Percentiles rank a stretch among this genome's conserved stretches.
Evolutionary conservation across 805 yeast species (phyloP).

Genomic region (Scheffersomyces coipomensis): DNA sequence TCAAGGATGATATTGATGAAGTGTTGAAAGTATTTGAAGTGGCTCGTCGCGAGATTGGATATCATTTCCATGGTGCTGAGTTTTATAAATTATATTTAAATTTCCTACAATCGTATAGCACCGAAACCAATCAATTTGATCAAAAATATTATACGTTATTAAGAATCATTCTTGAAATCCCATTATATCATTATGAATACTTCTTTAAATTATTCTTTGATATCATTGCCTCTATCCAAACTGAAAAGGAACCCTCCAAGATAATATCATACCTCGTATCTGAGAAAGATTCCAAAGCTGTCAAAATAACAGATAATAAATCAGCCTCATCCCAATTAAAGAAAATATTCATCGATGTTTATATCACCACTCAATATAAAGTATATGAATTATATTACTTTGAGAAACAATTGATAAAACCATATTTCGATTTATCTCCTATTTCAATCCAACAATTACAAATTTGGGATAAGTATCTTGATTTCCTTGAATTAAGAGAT

Average conservation of each 20-base stretch:
- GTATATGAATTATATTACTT: slow-evolving; percentile 48
- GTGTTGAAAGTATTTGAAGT: slow-evolving; percentile 40
- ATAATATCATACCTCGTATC: slow-evolving; percentile 12
- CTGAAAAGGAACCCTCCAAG: slow-evolving; percentile 1
- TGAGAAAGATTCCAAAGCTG: slow-evolving; percentile 11
- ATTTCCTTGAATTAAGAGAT: slow-evolving; percentile 45
- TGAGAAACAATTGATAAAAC: slow-evolving; percentile 42
- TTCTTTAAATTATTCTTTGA: slow-evolving; percentile 40
- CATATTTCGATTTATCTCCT: slow-evolving; percentile 34
- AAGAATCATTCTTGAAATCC: slow-evolving; percentile 52
- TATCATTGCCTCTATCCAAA: slow-evolving; percentile 2
- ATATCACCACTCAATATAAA: slow-evolving; percentile 54
- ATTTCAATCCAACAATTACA: slow-evolving; percentile 47
- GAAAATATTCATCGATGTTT: slow-evolving; percentile 51
- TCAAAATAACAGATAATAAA: slow-evolving; percentile 20
- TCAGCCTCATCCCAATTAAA: slow-evolving; percentile 35
- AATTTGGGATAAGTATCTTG: slow-evolving; percentile 59
- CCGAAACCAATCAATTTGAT: slow-evolving; percentile 20
- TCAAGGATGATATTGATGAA: slow-evolving; percentile 22
- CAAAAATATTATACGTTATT: slow-evolving; percentile 42
- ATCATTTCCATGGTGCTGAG: slow-evolving; percentile 48
- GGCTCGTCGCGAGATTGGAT: slow-evolving; percentile 51
- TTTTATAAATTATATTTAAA: slow-evolving; percentile 52
- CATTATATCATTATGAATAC: slow-evolving; percentile 51
- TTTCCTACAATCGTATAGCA: slow-evolving; percentile 34